Base-by-base conservation (phyloP, 2,329 filamentous ascomycete species). In the Polychaeton citri region DNA sequence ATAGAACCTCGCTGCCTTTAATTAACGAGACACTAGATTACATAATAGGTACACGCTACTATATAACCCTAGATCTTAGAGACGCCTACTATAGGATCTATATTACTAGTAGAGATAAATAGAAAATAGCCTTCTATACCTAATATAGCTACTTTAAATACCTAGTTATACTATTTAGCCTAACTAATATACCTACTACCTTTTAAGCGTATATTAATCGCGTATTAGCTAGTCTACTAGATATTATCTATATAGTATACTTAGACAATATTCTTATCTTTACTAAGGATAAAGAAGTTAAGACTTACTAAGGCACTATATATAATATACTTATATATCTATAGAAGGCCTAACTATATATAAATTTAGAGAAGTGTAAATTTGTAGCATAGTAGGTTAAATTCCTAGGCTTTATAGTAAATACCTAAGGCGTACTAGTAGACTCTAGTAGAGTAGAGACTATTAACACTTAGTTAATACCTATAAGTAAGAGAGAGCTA, bases 261-360 rank as follows among this genome's bases (percentile, higher is more conserved):
- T 21, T 56, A 24, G 43, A 57, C 40, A 39, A 58, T 43, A 57
- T 58, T 30, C 34, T 58, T 6, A 52, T 59, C 24, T 59, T 45
- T 41, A 45, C 21, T 24, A 24, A n/a, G n/a, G n/a, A 36, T 33
- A 26, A 37, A 5, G 35, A 12, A 13, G 31, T 39, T 9, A 16
- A 42, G 32, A 12, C 38, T 12, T 34, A 40, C 19, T 15, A 19
- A 26, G 6, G 24, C 30, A 6, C 37, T 30, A 8, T 38, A 31
- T 30, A 32, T 13, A 13, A 9, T 17, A 30, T 43, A 30, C 31
- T 42, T 18, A 17, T n/a, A n/a, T n/a, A n/a, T n/a, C n/a, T n/a
- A n/a, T n/a, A n/a, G n/a, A n/a, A n/a, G n/a, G n/a, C n/a, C 4
- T 19, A 20, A 2, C 15, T 49, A 30, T 40, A 38, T 28, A 16